Percentiles rank a stretch among this genome's conserved stretches.
Evolutionary conservation across 2,329 filamentous ascomycete genomes (phyloP).

Genomic region (Rhytidhysteron rufulum): DNA sequence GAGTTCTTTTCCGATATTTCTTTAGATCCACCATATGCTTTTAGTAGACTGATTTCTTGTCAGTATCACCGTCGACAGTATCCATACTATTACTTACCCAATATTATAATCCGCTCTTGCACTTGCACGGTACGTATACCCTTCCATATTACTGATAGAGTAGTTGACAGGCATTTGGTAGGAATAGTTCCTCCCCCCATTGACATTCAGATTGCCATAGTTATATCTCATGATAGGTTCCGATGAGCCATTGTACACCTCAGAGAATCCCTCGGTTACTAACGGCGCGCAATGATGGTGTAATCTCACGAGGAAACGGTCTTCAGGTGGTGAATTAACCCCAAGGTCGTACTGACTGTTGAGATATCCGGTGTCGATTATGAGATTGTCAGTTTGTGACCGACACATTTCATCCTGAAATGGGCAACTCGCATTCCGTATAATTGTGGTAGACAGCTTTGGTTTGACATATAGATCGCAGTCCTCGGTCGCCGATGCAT

Average conservation of each 20-base stretch:
- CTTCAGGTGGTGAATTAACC: not conserved
- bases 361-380: not conserved
- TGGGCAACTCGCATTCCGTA: slow-evolving; percentile 1
- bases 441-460: not conserved
- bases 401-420: slow-evolving; percentile 1
- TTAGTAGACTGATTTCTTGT: not conserved
- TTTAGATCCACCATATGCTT: not conserved
- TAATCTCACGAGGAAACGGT: not conserved
- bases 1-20: not conserved
- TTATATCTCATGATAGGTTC: not conserved
- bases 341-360: slow-evolving; percentile 1
- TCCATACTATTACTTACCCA: not conserved
- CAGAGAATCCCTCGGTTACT: not conserved
- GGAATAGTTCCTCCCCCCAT: not conserved
- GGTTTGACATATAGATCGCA: slow-evolving; percentile 1
- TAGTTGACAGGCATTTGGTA: not conserved
- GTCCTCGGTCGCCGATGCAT: not conserved
- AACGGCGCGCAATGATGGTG: not conserved
- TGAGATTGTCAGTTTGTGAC: not conserved
- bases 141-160: not conserved
- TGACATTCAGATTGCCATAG: not conserved
- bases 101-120: not conserved
- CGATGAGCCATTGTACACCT: not conserved
- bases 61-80: not conserved
- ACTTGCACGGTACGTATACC: not conserved